These are phyloP conservation scores for Cinnamomum micranthum DNA, from an alignment of 164 flowering plant species.

Conservation along the genomic window DNA sequence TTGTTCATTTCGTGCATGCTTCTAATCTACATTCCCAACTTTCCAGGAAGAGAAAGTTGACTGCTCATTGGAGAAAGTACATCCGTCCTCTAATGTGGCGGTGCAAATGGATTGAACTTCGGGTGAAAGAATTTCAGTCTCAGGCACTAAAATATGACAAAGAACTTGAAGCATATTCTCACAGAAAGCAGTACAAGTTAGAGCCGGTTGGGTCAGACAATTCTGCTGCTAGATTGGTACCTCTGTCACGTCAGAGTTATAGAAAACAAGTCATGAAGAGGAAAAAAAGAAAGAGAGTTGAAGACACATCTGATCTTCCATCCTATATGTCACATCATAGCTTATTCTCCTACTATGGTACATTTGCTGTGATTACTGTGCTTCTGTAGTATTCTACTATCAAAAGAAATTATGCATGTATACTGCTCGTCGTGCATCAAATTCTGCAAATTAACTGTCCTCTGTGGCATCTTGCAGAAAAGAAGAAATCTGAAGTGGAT, in stretches of 20 bases:
- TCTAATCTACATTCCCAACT: not conserved
- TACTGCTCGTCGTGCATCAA: not conserved
- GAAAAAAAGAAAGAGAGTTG: conserved; percentile 68
- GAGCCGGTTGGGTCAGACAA: conserved; percentile 33
- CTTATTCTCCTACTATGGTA: conserved; percentile 80
- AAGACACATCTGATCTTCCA: conserved; percentile 48
- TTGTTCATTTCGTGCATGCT: not conserved
- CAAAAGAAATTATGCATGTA: not conserved
- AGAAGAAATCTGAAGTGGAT: conserved; percentile 56
- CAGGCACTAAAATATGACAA: conserved; percentile 56
- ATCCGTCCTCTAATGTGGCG: conserved; percentile 82
- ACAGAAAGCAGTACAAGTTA: conserved; percentile 26
- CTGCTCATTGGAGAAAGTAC: conserved; percentile 79
- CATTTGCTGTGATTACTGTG: conserved; percentile 2
- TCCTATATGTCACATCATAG: conserved; percentile 68
- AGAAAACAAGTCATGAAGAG: conserved; percentile 52
- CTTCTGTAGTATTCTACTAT: too few relatives aligned
- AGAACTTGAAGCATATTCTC: conserved; percentile 38
- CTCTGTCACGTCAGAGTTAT: conserved; percentile 36
- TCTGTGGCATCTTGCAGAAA: conserved; percentile 51
- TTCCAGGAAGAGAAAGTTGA: conserved; percentile 73
- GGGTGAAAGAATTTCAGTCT: conserved; percentile 59
- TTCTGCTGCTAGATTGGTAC: conserved; percentile 51
- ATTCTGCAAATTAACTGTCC: not conserved
- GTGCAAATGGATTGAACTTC: conserved; percentile 77